These are phyloP conservation scores for Nymphaea colorata DNA, from an alignment of 164 flowering plant genomes.

Conservation along the genomic window DNA sequence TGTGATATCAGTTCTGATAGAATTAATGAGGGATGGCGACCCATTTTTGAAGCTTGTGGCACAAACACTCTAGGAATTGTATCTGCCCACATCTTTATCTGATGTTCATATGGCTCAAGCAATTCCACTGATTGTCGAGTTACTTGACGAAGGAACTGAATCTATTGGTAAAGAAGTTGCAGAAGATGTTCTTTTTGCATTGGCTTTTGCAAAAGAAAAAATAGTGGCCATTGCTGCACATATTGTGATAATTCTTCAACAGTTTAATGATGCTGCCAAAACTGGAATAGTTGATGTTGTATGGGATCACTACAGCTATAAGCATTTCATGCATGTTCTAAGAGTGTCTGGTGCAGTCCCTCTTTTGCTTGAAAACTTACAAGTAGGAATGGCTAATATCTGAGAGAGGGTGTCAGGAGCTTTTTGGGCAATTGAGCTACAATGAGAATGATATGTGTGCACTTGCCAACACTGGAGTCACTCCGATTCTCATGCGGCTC, in stretches of 20 bases:
- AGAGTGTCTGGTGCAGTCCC: slow-evolving; percentile 36
- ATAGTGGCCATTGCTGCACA: slow-evolving; percentile 27
- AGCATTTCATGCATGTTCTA: slow-evolving; percentile 24
- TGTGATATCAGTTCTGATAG: slow-evolving; percentile 24
- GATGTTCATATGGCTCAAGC: slow-evolving; percentile 39
- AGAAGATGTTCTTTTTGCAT: slow-evolving; percentile 38
- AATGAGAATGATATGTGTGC: slow-evolving; percentile 21
- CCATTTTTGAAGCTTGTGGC: slow-evolving; percentile 22
- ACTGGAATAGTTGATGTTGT: slow-evolving; percentile 43
- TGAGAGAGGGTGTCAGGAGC: slow-evolving; percentile 35
- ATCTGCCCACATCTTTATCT: slow-evolving; percentile 25
- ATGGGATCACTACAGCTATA: slow-evolving; percentile 41
- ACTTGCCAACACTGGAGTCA: slow-evolving; percentile 31
- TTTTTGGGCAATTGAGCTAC: slow-evolving; percentile 41
- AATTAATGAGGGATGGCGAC: slow-evolving; percentile 30
- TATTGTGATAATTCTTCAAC: slow-evolving; percentile 34
- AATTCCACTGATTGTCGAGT: slow-evolving; percentile 36
- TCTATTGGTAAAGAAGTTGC: slow-evolving; percentile 37
- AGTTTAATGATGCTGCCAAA: slow-evolving; percentile 23
- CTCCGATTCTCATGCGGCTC: slow-evolving; percentile 25
- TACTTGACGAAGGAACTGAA: slow-evolving; percentile 29
- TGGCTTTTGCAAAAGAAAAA: slow-evolving; percentile 36
- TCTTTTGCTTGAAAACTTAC: slow-evolving; percentile 30
- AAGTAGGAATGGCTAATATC: slow-evolving; percentile 17
- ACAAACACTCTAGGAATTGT: slow-evolving; percentile 40